phyloP scores from a whole-genome alignment of 116 monocot genomes.

The Iris pallida region DNA sequence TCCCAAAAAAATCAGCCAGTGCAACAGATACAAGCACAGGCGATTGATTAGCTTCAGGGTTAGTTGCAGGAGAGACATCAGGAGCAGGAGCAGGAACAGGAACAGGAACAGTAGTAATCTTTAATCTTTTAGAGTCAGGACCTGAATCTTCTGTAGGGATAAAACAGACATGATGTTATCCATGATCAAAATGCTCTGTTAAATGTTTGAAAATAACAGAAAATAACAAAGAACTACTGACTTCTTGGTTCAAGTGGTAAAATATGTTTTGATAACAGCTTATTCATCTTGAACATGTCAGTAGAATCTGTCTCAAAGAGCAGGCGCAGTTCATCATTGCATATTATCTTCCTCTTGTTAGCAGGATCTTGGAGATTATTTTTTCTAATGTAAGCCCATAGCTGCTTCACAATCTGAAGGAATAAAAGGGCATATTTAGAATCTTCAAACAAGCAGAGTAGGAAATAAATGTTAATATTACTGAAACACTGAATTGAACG shows the following conservation, averaged over 20 bases:
- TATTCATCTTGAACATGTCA: conserved; percentile 99
- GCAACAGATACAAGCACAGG: conserved; percentile 65
- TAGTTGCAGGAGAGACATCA: conserved; percentile 34
- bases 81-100: conserved; percentile 14
- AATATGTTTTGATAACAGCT: conserved; percentile 84
- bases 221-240: conserved; percentile 21
- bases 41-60: conserved; percentile 19
- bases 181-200: neutral
- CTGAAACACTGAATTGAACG: neutral
- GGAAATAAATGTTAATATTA: neutral
- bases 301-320: conserved; percentile 94
- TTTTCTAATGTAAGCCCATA: conserved; percentile 89
- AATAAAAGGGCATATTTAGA: neutral
- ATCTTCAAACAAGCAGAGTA: neutral
- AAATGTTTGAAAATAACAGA: neutral
- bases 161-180: conserved; percentile 7
- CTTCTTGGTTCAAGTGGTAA: conserved; percentile 56
- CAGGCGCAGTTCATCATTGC: conserved; percentile 79
- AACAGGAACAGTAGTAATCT: conserved; percentile 13
- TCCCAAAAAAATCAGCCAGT: conserved; percentile 66
- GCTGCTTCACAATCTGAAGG: conserved; percentile 84
- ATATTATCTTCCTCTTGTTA: conserved; percentile 91
- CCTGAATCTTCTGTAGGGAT: conserved; percentile 52
- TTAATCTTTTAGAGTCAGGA: conserved; percentile 54
- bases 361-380: conserved; percentile 93